Percentiles rank a stretch among this genome's conserved stretches.
Evolutionary conservation across 345 rosid species (phyloP).

Genomic region (Sisymbrium altissimum): DNA sequence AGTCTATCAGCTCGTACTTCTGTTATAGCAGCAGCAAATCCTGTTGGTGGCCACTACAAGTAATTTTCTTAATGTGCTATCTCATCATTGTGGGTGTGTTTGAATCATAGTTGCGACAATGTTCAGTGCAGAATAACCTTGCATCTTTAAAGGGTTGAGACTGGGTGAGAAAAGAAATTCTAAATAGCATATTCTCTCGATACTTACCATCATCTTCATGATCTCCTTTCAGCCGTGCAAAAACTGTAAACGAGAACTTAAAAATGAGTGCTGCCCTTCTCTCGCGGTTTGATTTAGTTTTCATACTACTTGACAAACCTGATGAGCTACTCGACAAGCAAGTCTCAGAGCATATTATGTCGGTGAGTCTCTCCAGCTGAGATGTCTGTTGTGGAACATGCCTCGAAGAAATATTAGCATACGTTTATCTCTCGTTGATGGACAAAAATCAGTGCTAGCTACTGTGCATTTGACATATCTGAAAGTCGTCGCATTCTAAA

Average conservation of each 20-base stretch:
- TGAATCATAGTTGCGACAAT: not conserved
- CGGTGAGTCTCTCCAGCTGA: slow-evolving; percentile 57
- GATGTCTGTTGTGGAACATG: slow-evolving; percentile 13
- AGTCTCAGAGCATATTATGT: slow-evolving; percentile 93
- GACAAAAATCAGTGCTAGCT: not conserved
- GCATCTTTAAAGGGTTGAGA: slow-evolving; percentile 8
- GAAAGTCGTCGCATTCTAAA: not conserved
- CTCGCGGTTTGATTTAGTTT: slow-evolving; percentile 94
- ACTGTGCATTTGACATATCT: slow-evolving; percentile 1
- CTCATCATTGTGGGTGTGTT: slow-evolving; percentile 8
- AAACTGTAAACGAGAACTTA: slow-evolving; percentile 95
- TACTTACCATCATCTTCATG: slow-evolving; percentile 19
- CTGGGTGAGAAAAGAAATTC: not conserved
- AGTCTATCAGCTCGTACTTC: slow-evolving; percentile 96
- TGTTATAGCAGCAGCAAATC: slow-evolving; percentile 96
- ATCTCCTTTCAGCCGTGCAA: slow-evolving; percentile 86
- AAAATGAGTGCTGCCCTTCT: slow-evolving; percentile 96
- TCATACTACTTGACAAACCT: slow-evolving; percentile 94
- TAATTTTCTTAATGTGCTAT: slow-evolving; percentile 36
- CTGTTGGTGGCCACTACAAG: slow-evolving; percentile 98
- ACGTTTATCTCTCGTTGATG: not conserved
- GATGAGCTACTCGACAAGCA: slow-evolving; percentile 89
- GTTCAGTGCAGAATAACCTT: not conserved
- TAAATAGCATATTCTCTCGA: not conserved
- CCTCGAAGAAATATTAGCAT: not conserved